phyloP scores from a whole-genome alignment of 1,139 yeast species.

The Scheffersomyces cryptocercus region DNA sequence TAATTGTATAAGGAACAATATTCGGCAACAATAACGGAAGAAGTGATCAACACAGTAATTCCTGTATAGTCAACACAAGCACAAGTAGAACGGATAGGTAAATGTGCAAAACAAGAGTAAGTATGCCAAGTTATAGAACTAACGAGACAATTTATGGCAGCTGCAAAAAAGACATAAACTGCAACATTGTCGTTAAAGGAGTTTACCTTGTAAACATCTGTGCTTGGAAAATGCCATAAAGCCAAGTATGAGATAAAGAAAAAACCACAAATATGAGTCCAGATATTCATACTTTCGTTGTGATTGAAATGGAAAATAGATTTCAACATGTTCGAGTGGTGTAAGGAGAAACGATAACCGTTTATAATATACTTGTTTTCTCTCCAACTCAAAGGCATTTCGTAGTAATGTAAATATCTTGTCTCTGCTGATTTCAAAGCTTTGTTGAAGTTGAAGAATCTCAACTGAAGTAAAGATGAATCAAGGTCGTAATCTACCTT shows the following conservation, averaged over 20 bases:
- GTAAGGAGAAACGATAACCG: slow-evolving; percentile 82
- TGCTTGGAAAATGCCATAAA: slow-evolving; percentile 60
- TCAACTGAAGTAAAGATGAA: slow-evolving; percentile 39
- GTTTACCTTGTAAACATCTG: slow-evolving; percentile 42
- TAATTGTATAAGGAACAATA: slow-evolving; percentile 72
- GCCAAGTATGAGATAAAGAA: slow-evolving; percentile 57
- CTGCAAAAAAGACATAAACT: slow-evolving; percentile 63
- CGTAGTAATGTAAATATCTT: slow-evolving; percentile 71
- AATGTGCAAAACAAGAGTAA: slow-evolving; percentile 73
- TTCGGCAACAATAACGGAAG: slow-evolving; percentile 86
- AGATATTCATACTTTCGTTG: slow-evolving; percentile 89
- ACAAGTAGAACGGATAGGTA: slow-evolving; percentile 65
- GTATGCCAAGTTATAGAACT: slow-evolving; percentile 93
- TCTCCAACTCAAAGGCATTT: slow-evolving; percentile 89
- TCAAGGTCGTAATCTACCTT: slow-evolving; percentile 27
- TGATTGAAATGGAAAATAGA: slow-evolving; percentile 63
- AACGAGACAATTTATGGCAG: slow-evolving; percentile 74
- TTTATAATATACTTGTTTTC: slow-evolving; percentile 82
- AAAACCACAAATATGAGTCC: slow-evolving; percentile 86
- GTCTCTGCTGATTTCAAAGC: slow-evolving; percentile 58
- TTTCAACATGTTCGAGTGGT: slow-evolving; percentile 57
- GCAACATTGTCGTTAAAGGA: slow-evolving; percentile 51
- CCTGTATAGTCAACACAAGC: slow-evolving; percentile 97
- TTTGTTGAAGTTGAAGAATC: slow-evolving; percentile 58
- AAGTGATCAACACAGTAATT: slow-evolving; percentile 84